A percentile compares a stretch with the other conserved stretches of the same genome.
Evolutionary conservation across 345 rosid genomes (phyloP).

Genomic region (Angophora floribunda): DNA sequence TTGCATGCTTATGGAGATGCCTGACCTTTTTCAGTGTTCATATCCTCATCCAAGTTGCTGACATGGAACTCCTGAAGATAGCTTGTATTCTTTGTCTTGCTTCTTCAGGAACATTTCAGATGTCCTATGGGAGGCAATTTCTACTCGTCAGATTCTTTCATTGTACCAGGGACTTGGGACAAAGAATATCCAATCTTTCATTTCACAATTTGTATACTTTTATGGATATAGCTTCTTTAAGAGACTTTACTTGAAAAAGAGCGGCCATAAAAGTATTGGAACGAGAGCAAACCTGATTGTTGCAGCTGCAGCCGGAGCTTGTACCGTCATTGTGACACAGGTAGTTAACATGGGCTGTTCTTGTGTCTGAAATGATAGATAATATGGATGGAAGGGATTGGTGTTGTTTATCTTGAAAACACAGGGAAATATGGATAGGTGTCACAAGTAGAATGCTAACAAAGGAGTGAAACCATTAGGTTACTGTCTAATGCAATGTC

Average conservation of each 20-base stretch:
- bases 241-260: conserved; percentile 55
- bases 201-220: conserved; percentile 72
- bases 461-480: background rate
- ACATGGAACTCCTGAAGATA: background rate
- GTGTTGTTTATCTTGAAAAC: background rate
- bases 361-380: background rate
- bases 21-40: background rate
- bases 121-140: conserved; percentile 69
- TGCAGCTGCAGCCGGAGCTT: conserved; percentile 90
- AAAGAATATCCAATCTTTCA: conserved; percentile 64
- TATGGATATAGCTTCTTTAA: conserved; percentile 86
- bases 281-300: conserved; percentile 70
- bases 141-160: conserved; percentile 41
- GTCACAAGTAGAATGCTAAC: background rate
- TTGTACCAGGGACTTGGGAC: conserved; percentile 76
- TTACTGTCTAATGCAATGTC: background rate
- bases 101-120: conserved; percentile 41
- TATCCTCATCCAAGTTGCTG: background rate
- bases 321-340: conserved; percentile 69
- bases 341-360: conserved; percentile 10
- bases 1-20: background rate
- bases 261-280: conserved; percentile 65
- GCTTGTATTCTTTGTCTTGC: background rate
- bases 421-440: background rate
- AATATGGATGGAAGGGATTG: background rate